Conservation (phyloP, 352 stramenopile species). For the Saprolegnia diclina region DNA sequence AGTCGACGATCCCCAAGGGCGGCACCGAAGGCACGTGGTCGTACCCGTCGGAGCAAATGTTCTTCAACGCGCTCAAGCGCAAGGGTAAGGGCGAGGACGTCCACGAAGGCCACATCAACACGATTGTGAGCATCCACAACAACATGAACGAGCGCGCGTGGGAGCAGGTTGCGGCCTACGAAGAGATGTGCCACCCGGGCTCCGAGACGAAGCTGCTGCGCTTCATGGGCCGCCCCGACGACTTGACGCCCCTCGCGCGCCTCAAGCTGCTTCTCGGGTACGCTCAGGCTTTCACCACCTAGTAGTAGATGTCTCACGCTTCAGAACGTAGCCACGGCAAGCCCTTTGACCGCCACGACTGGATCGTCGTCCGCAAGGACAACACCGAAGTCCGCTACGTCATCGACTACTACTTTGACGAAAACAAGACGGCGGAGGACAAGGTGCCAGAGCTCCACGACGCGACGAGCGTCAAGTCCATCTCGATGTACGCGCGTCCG, state of each 20-base stretch:
- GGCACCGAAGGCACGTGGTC: constrained; percentile 93
- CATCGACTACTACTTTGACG: constrained; percentile 98
- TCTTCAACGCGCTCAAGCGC: constrained; percentile 96
- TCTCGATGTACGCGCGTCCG: constrained; percentile 83
- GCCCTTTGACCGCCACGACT: constrained; percentile 93
- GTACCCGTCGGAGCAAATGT: constrained; percentile 99
- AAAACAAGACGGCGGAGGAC: constrained; percentile 72
- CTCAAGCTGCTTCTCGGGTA: constrained; percentile 84
- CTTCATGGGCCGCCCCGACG: constrained; percentile 95
- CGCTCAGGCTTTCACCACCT: background rate
- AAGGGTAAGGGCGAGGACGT: constrained; percentile 98
- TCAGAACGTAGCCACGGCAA: constrained; percentile 42
- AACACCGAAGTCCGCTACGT: constrained; percentile 90
- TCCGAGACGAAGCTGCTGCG: constrained; percentile 90
- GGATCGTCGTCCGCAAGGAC: constrained; percentile 40
- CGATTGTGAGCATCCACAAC: constrained; percentile 99
- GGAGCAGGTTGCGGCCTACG: constrained; percentile 96
- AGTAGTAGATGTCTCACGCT: background rate
- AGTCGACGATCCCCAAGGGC: constrained; percentile 95
- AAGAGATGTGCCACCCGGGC: constrained; percentile 83
- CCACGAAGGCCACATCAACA: constrained; percentile 89
- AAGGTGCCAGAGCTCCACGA: constrained; percentile 81
- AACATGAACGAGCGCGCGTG: constrained; percentile 99
- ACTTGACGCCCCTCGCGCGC: constrained; percentile 93
- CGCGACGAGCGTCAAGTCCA: constrained; percentile 76